phyloP scores from a whole-genome alignment of 257 asterid species.

The Solanum lycopersicoides region DNA sequence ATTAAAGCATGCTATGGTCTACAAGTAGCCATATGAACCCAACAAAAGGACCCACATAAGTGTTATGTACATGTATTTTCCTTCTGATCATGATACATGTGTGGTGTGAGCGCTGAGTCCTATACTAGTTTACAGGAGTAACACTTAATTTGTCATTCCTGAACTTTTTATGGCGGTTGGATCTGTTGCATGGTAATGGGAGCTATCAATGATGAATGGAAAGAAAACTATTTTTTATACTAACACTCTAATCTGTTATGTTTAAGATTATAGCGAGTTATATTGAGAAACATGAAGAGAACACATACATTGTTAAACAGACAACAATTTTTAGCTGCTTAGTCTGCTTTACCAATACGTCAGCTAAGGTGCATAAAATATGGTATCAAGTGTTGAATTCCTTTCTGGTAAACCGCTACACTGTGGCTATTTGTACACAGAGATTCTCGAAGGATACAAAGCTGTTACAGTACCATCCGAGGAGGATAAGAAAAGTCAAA shows the following conservation, averaged over 20 bases:
- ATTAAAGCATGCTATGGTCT: background rate
- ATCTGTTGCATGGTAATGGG: background rate
- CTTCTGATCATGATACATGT: background rate
- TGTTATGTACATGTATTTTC: background rate
- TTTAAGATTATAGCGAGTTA: background rate
- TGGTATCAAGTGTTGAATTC: background rate
- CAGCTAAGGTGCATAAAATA: background rate
- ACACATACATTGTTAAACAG: background rate
- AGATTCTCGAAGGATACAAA: slow-evolving; percentile 80
- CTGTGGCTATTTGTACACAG: slow-evolving; percentile 23
- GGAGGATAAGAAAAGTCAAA: slow-evolving; percentile 85
- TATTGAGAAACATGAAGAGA: background rate
- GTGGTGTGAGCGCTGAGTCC: background rate
- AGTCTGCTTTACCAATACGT: background rate
- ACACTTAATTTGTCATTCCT: background rate
- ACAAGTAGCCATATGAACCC: background rate
- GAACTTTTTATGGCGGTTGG: background rate
- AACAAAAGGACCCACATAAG: background rate
- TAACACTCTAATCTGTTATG: background rate
- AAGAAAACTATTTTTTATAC: background rate
- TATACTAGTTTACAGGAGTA: background rate
- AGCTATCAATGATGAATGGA: background rate
- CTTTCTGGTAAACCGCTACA: background rate
- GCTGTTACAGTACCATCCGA: slow-evolving; percentile 55
- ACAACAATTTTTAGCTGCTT: background rate